A percentile compares a stretch with the other conserved stretches of the same genome.
These are phyloP conservation scores for Puccinia coronata DNA, from an alignment of 1,284 basidiomycete genomes.

Conservation along the genomic window DNA sequence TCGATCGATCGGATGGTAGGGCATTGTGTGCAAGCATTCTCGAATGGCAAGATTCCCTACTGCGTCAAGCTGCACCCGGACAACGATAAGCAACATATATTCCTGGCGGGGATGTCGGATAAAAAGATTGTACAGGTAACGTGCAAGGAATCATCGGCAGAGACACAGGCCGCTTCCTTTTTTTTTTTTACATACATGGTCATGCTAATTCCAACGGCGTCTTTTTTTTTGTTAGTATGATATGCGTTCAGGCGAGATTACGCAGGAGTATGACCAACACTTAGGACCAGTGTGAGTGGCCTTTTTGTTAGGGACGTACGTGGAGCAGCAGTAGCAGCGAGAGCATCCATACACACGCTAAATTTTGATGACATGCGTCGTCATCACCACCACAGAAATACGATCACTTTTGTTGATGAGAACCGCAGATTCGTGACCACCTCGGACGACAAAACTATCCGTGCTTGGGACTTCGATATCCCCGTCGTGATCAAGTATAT, in stretches of 20 bases:
- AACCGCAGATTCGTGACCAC: slow-evolving; percentile 96
- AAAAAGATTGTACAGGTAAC: slow-evolving; percentile 81
- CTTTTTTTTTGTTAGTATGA: slow-evolving; percentile 71
- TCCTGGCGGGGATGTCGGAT: slow-evolving; percentile 97
- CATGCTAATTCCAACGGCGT: too few relatives aligned
- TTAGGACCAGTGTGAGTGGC: slow-evolving; percentile 73
- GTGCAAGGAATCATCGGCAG: background rate
- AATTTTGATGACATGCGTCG: too few relatives aligned
- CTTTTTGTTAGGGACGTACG: background rate
- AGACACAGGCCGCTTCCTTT: too few relatives aligned
- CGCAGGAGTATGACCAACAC: slow-evolving; percentile 98
- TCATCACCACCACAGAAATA: slow-evolving; percentile 67
- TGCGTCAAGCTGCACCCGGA: slow-evolving; percentile 94
- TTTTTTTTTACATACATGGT: too few relatives aligned
- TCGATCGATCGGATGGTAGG: slow-evolving; percentile 57
- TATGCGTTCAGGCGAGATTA: slow-evolving; percentile 85
- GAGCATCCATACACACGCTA: too few relatives aligned
- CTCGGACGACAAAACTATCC: slow-evolving; percentile 98
- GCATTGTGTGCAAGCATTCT: slow-evolving; percentile 90
- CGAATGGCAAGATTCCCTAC: slow-evolving; percentile 94
- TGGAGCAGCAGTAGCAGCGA: too few relatives aligned
- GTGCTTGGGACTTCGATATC: slow-evolving; percentile 93
- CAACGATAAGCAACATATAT: slow-evolving; percentile 90
- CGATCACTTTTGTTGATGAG: slow-evolving; percentile 94
- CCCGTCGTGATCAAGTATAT: slow-evolving; percentile 99